Evolutionary conservation across 768 basidiomycete genomes (phyloP), one percentile per base, ranked within the genome.

Genomic region (Leccinum obscurum): DNA sequence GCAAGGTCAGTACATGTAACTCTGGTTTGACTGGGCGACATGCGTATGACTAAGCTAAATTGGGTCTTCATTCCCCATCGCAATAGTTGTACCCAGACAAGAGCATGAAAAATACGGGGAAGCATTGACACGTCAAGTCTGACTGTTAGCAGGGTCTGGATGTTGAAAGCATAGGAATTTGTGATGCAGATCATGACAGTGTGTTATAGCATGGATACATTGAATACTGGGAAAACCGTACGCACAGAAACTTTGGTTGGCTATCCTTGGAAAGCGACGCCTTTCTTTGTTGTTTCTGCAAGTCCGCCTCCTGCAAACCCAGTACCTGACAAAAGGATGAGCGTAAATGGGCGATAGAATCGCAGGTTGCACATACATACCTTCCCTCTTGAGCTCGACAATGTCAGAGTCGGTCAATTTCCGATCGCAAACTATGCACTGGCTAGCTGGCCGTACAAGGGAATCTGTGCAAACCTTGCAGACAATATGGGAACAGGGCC

Each of bases 221-320:
- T 15, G 24, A 39, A 58, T 24, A 20, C 15, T 39, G 34, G 22
- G 37, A n/a, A 49, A 26, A 37, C 41, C 32, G 62, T 54, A 61
- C 59, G 57, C 44, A 52, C 26, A 54, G 44, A 46, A 52, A 9
- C 17, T 14, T n/a, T 15, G 44, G 52, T 61, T 56, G 48, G 32
- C 63, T 72, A 94, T 48, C 92, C 93, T 70, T 95, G 93, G 78
- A 98, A 96, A 0, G 93, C 89, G 13, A 93, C 76, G 2, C 93
- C 93, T 30, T 78, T 79, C 71, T 84, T 89, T 39, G 84, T 87
- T 0, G 90, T 89, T 76, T 96, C 93, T n/a, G 94, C 93, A 64
- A 93, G 75, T 6, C 95, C 95, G n/a, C 95, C 95, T 56, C 92
- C 90, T 8, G 95, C 94, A 69, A 92, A 98, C 0, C 95, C 95